These are phyloP conservation scores for Mycena floridula DNA, from an alignment of 768 basidiomycete species.

Conservation along the genomic window DNA sequence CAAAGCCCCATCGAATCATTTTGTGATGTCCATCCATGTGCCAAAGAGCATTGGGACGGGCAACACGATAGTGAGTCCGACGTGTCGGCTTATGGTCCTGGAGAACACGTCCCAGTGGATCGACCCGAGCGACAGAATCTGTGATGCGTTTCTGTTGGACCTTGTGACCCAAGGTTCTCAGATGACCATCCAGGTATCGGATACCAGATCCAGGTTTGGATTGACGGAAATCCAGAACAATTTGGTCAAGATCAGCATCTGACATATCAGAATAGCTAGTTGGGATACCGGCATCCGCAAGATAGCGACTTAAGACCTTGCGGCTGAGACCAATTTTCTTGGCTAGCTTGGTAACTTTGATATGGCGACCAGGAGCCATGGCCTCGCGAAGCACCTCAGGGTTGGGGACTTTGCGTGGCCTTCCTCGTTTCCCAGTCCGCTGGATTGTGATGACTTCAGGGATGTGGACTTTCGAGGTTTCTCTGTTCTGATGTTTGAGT, in stretches of 20 bases:
- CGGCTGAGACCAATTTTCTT: too few species aligned
- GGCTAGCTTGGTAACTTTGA: too few species aligned
- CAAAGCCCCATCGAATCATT: conserved; percentile 21
- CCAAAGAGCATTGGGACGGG: conserved; percentile 17
- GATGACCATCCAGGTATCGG: conserved; percentile 17
- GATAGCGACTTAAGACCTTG: too few species aligned
- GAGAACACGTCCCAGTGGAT: conserved; percentile 15
- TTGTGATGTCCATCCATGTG: conserved; percentile 21
- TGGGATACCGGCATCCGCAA: too few species aligned
- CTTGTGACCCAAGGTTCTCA: conserved; percentile 13
- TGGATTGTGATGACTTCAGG: too few species aligned
- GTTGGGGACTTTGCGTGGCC: too few species aligned
- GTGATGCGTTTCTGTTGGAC: conserved; percentile 13
- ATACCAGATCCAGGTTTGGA: conserved; percentile 18
- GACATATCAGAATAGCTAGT: conserved; percentile 4
- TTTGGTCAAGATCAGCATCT: conserved; percentile 4
- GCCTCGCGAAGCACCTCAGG: too few species aligned
- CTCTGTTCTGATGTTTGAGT: too few species aligned
- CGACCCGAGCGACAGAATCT: conserved; percentile 13
- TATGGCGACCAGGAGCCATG: too few species aligned
- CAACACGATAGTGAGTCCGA: conserved; percentile 12
- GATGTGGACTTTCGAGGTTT: too few species aligned
- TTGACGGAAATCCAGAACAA: conserved; percentile 9
- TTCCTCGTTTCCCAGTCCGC: too few species aligned
- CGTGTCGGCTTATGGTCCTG: conserved; percentile 6